Base-by-base conservation (phyloP, 768 basidiomycete genomes). In the Termitomyces sp. region DNA sequence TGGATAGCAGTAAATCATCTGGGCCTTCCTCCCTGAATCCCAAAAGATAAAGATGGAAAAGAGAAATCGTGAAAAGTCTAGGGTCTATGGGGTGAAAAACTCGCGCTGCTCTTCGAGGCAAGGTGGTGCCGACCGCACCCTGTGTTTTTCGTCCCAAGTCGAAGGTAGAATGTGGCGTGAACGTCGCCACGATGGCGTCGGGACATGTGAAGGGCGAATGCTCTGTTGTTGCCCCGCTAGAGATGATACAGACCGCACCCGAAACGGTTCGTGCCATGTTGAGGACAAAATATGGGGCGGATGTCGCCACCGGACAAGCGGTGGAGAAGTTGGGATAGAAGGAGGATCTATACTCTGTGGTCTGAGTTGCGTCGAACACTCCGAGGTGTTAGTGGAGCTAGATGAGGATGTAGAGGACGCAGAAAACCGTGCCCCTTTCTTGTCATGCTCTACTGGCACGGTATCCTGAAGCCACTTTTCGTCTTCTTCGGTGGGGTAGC, bases 381-480 rank as follows among this genome's bases (percentile, higher is more conserved):
- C 58, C 16, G 59, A 27, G 27, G 37, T 53, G 5, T 27, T 13
- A 27, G 41, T 41, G 5, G 39, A 41, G 18, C 48, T 27, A 27
- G 34, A 31, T 55, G 57, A 54, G 31, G 50, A 39, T 34, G 45
- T 20, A 18, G 61, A 62, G 3, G 41, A 42, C 41, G 44, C 39
- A 11, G 60, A 61, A 15, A 58, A 34, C 16, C 52, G 57, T 13
- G 46, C 62, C 42, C 30, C 48, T 37, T 57, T 61, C 53, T 31
- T 58, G 49, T 62, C 49, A 24, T 61, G 65, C 47, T 46, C 65
- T 20, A 80, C 44, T 9, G 86, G 85, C 2, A 86, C 74, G 63
- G 84, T 86, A 73, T 87, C 86, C 69, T 81, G 77, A 55, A 87
- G 73, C 86, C 86, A 87, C 61, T 74, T 73, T 63, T 87, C 81